Base-by-base conservation (phyloP, 1,284 basidiomycete genomes). In the Sporisorium sorghi region DNA sequence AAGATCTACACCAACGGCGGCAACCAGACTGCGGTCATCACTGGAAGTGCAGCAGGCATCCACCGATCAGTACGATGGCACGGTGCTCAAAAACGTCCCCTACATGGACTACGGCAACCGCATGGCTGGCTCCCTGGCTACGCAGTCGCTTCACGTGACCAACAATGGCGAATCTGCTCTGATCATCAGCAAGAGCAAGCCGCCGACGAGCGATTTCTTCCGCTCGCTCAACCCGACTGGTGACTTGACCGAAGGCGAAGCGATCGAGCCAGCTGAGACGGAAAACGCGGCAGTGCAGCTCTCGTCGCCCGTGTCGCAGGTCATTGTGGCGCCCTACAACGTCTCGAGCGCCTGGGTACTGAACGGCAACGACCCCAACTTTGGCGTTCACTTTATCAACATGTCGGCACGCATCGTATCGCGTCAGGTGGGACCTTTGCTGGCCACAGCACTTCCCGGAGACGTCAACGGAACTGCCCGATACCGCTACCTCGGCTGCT, bases 351-450 rank as follows among this genome's bases (percentile, higher is more conserved):
- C 21, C 23, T 66, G 63, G 63, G 63, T 66, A 0, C 56, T 66
- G 44, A 64, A 66, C 51, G 63, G 57, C 46, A 66, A 66, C 52
- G 63, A 66, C 30, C 63, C 63, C 37, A 58, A 21, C 21, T 66
- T 66, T 19, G 63, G 63, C 15, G 63, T 66, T 12, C 50, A 58
- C 32, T 66, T 59, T 17, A 32, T 66, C 46, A n/a, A 54, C 5
- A 66, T 66, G 43, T 49, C 63, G 4, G 63, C 50, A 4, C 63
- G 63, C 9, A 39, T 66, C 32, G 46, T 66, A 12, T 37, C 49
- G 5, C 39, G 51, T 8, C 50, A 54, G 32, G 50, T 66, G 17
- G 63, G 63, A 37, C 51, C 56, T 24, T 8, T 42, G 32, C 35
- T 59, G 14, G 26, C 30, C 15, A 39, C 39, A 30, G 23, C 59